Base-by-base conservation (phyloP, 179 eudicot genomes). In the Silene noctiflora region DNA sequence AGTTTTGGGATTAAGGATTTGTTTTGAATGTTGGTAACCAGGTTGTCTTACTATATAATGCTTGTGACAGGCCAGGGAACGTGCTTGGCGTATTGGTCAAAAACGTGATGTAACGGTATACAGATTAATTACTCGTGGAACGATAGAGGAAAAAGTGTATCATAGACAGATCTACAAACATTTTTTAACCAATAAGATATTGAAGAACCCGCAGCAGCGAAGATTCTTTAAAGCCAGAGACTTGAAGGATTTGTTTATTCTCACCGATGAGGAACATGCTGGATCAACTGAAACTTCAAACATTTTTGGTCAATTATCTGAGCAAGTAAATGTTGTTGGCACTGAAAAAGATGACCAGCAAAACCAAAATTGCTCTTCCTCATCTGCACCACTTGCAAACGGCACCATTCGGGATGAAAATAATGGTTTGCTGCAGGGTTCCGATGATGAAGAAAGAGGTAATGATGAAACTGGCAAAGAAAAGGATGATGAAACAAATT, bases 21-120 rank as follows among this genome's bases (percentile, higher is more conserved):
- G 17, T 68, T 60, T 16, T 44, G n/a, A 67, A 75, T 42, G 63
- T 29, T 44, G 55, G 53, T 46, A 8, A 46, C 14, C 48, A 42
- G 69, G 63, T 75, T 75, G 27, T 46, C 64, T 44, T 72, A 48
- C 19, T 58, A 44, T 62, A 53, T 76, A 75, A 55, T 78, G 78
- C 76, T 73, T 67, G 67, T 77, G 55, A 86, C 93, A 95, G 99
- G 98, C 99, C 56, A 88, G 99, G 75, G 99, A 93, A 82, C 99
- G 99, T 91, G 99, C 99, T 76, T 95, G 99, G 98, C 99, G 99
- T 85, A 87, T 95, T 79, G 99, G 99, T 80, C 99, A 95, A 86
- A 89, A 75, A 69, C 88, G 87, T 76, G 99, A 95, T 83, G 99
- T 95, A 17, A 90, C 85, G 10, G 82, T 95, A 63, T 95, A 89